Percentiles rank a stretch among this genome's conserved stretches.
These are phyloP conservation scores for Penicillium digitatum DNA, from an alignment of 2,329 filamentous ascomycete genomes.

Conservation along the genomic window DNA sequence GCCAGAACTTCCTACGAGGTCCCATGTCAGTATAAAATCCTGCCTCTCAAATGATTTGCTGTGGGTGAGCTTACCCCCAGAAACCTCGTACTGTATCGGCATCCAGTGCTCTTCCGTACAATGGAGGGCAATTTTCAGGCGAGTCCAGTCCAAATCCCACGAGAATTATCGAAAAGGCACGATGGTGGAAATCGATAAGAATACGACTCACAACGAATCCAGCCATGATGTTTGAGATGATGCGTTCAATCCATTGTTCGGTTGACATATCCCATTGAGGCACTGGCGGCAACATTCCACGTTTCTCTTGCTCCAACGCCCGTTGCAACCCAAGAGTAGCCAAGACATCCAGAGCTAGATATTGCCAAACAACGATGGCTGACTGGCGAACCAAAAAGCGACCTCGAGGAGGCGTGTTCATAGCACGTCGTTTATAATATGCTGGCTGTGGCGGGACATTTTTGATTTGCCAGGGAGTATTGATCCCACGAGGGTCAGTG, in stretches of 20 bases:
- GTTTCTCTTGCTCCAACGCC: background rate
- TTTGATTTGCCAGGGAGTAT: constrained; percentile 19
- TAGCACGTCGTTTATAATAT: constrained; percentile 5
- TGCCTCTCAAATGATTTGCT: too few species aligned
- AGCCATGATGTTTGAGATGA: constrained; percentile 6
- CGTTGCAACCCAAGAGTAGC: background rate
- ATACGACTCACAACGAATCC: constrained; percentile 12
- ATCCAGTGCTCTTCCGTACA: constrained; percentile 20
- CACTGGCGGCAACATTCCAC: constrained; percentile 1
- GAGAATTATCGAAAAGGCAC: constrained; percentile 13
- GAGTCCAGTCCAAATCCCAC: constrained; percentile 9
- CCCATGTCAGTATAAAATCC: background rate
- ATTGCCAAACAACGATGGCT: constrained; percentile 17
- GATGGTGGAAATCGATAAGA: constrained; percentile 17
- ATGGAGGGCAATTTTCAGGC: constrained; percentile 18
- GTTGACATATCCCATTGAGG: constrained; percentile 6
- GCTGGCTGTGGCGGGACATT: constrained; percentile 13
- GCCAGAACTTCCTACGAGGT: constrained; percentile 23
- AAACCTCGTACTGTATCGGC: constrained; percentile 21
- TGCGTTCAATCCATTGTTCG: constrained; percentile 15
- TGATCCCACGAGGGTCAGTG: constrained; percentile 14
- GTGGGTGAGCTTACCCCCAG: constrained; percentile 20
- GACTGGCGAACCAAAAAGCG: constrained; percentile 16
- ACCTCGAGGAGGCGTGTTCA: constrained; percentile 1
- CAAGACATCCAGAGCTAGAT: constrained; percentile 8